Conservation (phyloP, 495 filamentous ascomycete genomes). For the Glutinoglossum americanum region DNA sequence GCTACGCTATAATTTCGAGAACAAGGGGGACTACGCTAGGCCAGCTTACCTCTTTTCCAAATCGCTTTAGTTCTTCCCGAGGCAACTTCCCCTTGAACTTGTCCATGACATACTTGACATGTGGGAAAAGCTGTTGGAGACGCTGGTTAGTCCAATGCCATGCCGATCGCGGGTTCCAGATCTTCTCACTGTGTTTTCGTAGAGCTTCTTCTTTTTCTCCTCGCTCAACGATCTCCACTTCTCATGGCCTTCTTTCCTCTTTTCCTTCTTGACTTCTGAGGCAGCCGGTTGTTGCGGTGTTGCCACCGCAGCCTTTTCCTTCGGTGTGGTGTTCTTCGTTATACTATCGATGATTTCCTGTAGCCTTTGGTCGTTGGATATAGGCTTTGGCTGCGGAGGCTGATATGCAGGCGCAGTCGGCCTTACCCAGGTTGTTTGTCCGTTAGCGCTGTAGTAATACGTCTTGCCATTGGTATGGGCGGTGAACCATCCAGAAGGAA, state of each 20-base stretch:
- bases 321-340: constrained; percentile 42
- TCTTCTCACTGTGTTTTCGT: constrained; percentile 57
- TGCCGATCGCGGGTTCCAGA: neutral
- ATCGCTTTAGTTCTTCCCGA: constrained; percentile 70
- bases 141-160: constrained; percentile 6
- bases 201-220: constrained; percentile 82
- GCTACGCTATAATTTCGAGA: neutral
- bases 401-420: constrained; percentile 46
- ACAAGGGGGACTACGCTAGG: neutral
- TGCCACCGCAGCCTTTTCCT: constrained; percentile 31
- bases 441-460: constrained; percentile 63
- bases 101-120: constrained; percentile 65
- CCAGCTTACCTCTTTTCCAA: constrained; percentile 51
- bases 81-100: constrained; percentile 70
- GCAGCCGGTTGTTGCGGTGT: constrained; percentile 8
- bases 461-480: constrained; percentile 42
- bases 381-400: constrained; percentile 36
- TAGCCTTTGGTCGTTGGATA: constrained; percentile 43
- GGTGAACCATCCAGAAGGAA: constrained; percentile 67
- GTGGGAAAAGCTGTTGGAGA: constrained; percentile 43
- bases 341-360: constrained; percentile 76
- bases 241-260: constrained; percentile 37
- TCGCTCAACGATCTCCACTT: constrained; percentile 61
- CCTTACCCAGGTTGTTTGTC: constrained; percentile 56
- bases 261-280: constrained; percentile 29